Base-by-base conservation (phyloP, 257 asterid genomes). In the Vinca minor region DNA sequence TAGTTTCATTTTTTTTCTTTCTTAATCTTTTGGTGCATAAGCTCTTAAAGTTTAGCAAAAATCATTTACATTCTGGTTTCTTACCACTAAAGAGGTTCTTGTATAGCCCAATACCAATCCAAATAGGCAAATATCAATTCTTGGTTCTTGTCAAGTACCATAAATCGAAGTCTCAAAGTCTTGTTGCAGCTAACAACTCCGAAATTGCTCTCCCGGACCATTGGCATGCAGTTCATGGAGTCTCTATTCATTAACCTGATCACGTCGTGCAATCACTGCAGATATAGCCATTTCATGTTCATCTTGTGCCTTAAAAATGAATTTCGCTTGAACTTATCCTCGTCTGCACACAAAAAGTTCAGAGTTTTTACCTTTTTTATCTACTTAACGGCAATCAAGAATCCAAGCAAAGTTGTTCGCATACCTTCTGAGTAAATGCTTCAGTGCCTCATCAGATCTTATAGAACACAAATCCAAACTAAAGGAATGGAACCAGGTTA, bases 391-490 rank as follows among this genome's bases (percentile, higher is more conserved):
- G 41, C 20, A n/a, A 26, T 35, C 21, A 45, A 18, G 59, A 63
- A 11, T 12, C 29, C 65, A 59, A 46, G 18, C 45, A 31, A n/a
- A 57, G 8, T 4, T 17, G 18, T 58, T 21, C 29, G 35, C 46
- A 26, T 32, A 48, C 29, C 55, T 20, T 8, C 29, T 3, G 2
- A 52, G 8, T 10, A 23, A 52, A 26, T 54, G 21, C 17, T 78
- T 76, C 60, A 75, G 80, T 76, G 76, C 87, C 23, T 74, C 79
- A 23, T 82, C 87, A 64, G 74, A 36, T 78, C 87, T 29, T 80
- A 57, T 32, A 78, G 63, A 56, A 72, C 87, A 11, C 72, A 71
- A 28, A 70, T 71, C 66, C 73, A 3, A 32, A 74, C 84, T 21
- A 89, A 91, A 63, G n/a, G n/a, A n/a, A 62, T 39, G 64, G 75